Conservation (phyloP, 2,329 filamentous ascomycete genomes). For the Colletotrichum cereale region DNA sequence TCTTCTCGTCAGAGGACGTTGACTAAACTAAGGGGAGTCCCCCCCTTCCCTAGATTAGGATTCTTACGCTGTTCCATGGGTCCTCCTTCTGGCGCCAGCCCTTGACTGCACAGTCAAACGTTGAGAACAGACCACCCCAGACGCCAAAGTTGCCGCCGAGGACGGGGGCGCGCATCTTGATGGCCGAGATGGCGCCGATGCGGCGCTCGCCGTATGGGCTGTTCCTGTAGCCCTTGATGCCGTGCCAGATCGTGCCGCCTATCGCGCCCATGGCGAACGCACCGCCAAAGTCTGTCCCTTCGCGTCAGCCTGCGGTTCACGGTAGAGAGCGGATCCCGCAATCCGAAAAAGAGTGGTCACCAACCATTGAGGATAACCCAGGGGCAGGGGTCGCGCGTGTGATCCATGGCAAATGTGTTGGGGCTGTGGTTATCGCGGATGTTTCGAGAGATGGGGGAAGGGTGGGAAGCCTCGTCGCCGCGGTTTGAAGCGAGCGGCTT, state of each 20-base stretch:
- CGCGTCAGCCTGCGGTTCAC: not conserved
- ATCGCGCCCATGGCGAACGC: constrained; percentile 94
- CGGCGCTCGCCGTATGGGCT: constrained; percentile 92
- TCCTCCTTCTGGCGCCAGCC: constrained; percentile 96
- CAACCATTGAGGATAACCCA: constrained; percentile 89
- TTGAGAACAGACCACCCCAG: constrained; percentile 93
- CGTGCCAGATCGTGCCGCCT: constrained; percentile 92
- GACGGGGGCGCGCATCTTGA: constrained; percentile 97
- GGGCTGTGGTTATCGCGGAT: constrained; percentile 25
- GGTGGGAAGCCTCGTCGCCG: not conserved
- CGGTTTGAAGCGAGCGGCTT: not conserved
- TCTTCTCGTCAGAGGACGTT: not conserved
- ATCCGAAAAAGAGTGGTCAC: not conserved
- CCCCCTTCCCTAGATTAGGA: too few species aligned
- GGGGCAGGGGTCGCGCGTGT: constrained; percentile 95
- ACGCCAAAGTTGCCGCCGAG: constrained; percentile 98
- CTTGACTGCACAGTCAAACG: constrained; percentile 97
- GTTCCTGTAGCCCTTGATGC: constrained; percentile 94
- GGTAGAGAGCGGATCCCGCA: too few species aligned
- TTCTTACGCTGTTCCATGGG: constrained; percentile 73
- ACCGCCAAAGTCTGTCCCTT: constrained; percentile 81
- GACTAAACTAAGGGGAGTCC: not conserved
- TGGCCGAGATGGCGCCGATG: constrained; percentile 95
- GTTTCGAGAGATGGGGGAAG: not conserved
- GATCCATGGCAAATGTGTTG: constrained; percentile 75